Percentiles rank a stretch among this genome's conserved stretches.
Evolutionary conservation across 1,139 yeast species (phyloP).

Genomic region (Martiniozyma asiatica): DNA sequence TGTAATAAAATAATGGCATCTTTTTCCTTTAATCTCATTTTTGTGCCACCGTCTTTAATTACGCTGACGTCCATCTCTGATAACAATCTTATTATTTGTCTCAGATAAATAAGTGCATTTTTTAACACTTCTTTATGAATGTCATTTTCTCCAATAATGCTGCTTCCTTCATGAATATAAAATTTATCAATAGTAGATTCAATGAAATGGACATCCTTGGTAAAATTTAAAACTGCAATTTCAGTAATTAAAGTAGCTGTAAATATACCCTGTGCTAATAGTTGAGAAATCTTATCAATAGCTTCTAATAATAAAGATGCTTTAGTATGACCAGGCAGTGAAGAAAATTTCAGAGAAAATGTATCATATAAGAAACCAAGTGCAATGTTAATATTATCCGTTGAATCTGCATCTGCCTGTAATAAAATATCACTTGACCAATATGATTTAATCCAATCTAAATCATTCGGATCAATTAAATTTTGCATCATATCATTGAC

Average conservation of each 20-base stretch:
- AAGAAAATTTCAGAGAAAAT: conserved; percentile 78
- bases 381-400: conserved; percentile 38
- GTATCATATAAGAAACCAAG: conserved; percentile 56
- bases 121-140: conserved; percentile 7
- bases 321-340: conserved; percentile 67
- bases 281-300: conserved; percentile 71
- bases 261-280: conserved; percentile 50
- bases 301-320: conserved; percentile 75
- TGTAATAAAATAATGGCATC: conserved; percentile 39
- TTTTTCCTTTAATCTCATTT: conserved; percentile 46
- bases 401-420: conserved; percentile 14
- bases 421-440: conserved; percentile 2
- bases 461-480: conserved; percentile 74
- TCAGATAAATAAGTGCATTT: conserved; percentile 40
- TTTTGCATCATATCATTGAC: conserved; percentile 72
- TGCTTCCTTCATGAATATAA: conserved; percentile 5
- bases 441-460: conserved; percentile 41
- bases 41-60: conserved; percentile 25
- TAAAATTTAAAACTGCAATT: conserved; percentile 46
- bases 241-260: conserved; percentile 35
- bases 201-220: conserved; percentile 47
- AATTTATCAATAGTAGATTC: conserved; percentile 27
- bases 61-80: conserved; percentile 21
- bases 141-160: conserved; percentile 2
- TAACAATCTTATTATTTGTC: conserved; percentile 50